Conservation (phyloP, 192 early-diverging fungal species). For the Backusella circina region DNA sequence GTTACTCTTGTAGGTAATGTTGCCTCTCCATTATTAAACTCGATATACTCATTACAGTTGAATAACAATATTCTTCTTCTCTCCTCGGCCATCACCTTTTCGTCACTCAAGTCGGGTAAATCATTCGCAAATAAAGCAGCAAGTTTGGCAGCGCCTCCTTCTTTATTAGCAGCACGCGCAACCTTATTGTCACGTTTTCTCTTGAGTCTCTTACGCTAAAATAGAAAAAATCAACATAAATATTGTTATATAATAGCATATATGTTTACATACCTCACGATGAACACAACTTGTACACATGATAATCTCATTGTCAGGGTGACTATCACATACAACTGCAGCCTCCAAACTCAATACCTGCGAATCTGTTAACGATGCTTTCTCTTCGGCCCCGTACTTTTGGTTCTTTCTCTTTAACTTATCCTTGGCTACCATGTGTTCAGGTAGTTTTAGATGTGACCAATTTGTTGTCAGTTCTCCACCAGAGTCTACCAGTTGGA, state of each 20-base stretch:
- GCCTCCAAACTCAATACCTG: constrained; percentile 66
- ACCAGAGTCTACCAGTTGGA: constrained; percentile 57
- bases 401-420: constrained; percentile 51
- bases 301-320: constrained; percentile 61
- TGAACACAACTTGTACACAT: constrained; percentile 71
- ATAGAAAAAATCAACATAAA: not conserved
- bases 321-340: constrained; percentile 71
- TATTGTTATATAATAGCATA: too few species aligned
- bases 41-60: constrained; percentile 70
- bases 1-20: constrained; percentile 79
- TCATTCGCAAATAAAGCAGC: constrained; percentile 56
- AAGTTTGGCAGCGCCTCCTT: constrained; percentile 40
- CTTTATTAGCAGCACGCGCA: constrained; percentile 43
- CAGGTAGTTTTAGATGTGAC: constrained; percentile 73
- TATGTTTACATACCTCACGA: constrained; percentile 62
- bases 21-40: constrained; percentile 75
- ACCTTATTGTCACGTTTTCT: constrained; percentile 53
- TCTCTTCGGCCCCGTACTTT: constrained; percentile 31
- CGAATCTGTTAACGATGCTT: constrained; percentile 35
- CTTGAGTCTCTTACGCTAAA: constrained; percentile 43
- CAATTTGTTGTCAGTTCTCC: constrained; percentile 64
- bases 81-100: constrained; percentile 55
- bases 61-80: constrained; percentile 69
- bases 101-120: constrained; percentile 40
- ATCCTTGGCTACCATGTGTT: constrained; percentile 67